Evolutionary conservation across 2,329 filamentous ascomycete genomes (phyloP).

Genomic region (Colletotrichum lupini): DNA sequence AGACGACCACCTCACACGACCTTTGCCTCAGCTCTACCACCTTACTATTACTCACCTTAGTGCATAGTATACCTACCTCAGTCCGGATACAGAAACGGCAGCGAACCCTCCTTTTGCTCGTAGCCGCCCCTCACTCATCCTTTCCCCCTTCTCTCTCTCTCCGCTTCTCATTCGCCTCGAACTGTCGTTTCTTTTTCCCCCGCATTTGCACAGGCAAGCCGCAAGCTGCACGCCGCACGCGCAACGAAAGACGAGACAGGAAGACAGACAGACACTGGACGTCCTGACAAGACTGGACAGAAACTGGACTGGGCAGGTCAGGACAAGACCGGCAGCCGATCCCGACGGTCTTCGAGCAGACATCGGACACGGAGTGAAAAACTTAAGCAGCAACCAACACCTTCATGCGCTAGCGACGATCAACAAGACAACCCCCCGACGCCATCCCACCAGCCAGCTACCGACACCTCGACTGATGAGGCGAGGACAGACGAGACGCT

Average conservation of each 20-base stretch:
- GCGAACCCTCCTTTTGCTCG: neutral
- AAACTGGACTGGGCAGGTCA: neutral
- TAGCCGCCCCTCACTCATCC: neutral
- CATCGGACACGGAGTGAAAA: neutral
- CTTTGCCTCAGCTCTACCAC: no score
- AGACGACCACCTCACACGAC: neutral
- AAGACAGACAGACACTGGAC: neutral
- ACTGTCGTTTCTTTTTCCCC: constrained; percentile 8
- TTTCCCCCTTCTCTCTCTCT: neutral
- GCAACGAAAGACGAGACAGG: constrained; percentile 1
- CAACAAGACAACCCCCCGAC: neutral
- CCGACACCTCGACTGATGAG: neutral
- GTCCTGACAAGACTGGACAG: neutral
- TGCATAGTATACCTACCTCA: neutral
- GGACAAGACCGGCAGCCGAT: neutral
- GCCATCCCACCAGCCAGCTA: neutral
- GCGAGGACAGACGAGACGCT: neutral
- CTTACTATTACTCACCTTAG: no score
- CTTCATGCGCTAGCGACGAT: neutral
- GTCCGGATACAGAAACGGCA: neutral
- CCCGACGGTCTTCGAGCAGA: neutral
- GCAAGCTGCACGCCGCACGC: neutral
- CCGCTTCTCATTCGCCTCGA: constrained; percentile 1
- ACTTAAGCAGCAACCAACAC: neutral
- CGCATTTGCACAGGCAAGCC: constrained; percentile 22